Evolutionary conservation across 768 basidiomycete genomes (phyloP).

Genomic region (Auriscalpium microsporum): DNA sequence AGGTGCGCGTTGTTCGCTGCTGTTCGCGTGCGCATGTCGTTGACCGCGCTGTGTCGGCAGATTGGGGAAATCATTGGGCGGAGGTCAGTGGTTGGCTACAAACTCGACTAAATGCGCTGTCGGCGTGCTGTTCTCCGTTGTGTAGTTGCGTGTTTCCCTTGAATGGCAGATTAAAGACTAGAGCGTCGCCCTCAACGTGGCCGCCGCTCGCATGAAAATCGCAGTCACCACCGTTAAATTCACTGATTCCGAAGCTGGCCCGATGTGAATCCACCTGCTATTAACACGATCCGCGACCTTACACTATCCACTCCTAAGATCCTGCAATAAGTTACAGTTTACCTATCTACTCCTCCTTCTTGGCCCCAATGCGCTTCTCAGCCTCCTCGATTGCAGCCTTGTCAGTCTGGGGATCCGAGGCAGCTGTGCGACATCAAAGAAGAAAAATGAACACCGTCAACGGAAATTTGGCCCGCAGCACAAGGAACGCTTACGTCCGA

Average conservation of each 20-base stretch:
- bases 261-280: background rate
- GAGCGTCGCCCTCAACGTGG: background rate
- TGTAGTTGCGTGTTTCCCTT: background rate
- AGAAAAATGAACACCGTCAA: background rate
- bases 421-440: conserved; percentile 23
- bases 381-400: conserved; percentile 81
- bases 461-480: background rate
- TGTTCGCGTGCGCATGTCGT: background rate
- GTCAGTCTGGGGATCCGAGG: conserved; percentile 74
- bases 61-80: conserved; percentile 86
- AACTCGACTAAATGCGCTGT: conserved; percentile 18
- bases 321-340: background rate
- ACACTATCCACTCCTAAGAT: background rate
- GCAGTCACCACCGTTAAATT: no score
- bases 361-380: conserved; percentile 72
- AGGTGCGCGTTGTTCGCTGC: conserved; percentile 36
- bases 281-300: background rate
- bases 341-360: conserved; percentile 49
- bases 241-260: no score
- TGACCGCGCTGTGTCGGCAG: conserved; percentile 25
- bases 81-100: conserved; percentile 73
- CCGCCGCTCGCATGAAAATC: background rate
- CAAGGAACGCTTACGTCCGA: conserved; percentile 45
- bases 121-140: background rate
- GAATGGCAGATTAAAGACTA: background rate